Base-by-base conservation (phyloP, 106 monocot genomes). In the Alisma plantagoaquatica region DNA sequence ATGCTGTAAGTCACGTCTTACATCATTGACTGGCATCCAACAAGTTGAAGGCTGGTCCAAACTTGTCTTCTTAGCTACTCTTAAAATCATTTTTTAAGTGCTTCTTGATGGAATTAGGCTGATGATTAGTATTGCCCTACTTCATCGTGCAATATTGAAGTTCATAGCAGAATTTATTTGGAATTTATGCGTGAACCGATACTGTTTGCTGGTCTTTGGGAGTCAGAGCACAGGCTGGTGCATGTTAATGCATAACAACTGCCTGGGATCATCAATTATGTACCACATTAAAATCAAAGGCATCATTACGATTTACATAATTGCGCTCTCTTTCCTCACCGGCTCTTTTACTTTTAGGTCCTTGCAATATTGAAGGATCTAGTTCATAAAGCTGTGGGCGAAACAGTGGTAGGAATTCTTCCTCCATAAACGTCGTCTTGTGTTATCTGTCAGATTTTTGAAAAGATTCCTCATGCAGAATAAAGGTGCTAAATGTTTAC, bases 1-100 rank as follows among this genome's bases (percentile, higher is more conserved):
- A 94, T 75, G 80, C 80, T 63, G 94, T 93, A 83, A 56, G 82
- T 29, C n/a, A n/a, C n/a, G n/a, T n/a, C n/a, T n/a, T n/a, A n/a
- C n/a, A n/a, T n/a, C n/a, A n/a, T n/a, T n/a, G n/a, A n/a, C n/a
- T n/a, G n/a, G n/a, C n/a, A n/a, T n/a, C n/a, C n/a, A n/a, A n/a
- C n/a, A n/a, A n/a, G n/a, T n/a, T n/a, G n/a, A 68, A 64, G 23
- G 14, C 35, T 54, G 20, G 4, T 23, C 27, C 22, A 10, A 3
- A 10, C 3, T n/a, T 46, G 4, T 8, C 3, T n/a, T 3, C 5
- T 38, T 38, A 38, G 14, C 14, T 38, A 7, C 5, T 38, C 14
- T 38, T 6, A 38, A 38, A 38, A 38, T 14, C 35, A 38, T 38
- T 7, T 38, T 38, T 38, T 38, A 14, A 38, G 35, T 38, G 5